phyloP scores from a whole-genome alignment of 1,139 yeast species.

The Arxiozyma slooffiae region DNA sequence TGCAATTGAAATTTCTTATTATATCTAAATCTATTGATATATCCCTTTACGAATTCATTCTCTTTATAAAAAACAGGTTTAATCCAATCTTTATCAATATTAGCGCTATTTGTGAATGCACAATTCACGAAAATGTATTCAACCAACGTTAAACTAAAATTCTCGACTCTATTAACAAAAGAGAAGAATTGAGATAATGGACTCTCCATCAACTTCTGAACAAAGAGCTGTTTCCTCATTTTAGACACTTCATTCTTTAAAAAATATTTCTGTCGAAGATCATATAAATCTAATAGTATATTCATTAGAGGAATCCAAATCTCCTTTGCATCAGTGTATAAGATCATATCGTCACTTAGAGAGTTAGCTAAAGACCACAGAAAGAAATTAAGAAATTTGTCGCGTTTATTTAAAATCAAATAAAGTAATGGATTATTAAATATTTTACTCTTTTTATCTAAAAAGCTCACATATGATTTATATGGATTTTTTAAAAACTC shows the following conservation, averaged over 20 bases:
- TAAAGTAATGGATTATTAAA: constrained; percentile 18
- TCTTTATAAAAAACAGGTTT: constrained; percentile 21
- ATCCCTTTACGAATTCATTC: constrained; percentile 11
- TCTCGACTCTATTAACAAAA: neutral
- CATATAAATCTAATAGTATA: constrained; percentile 18
- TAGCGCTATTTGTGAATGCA: constrained; percentile 6
- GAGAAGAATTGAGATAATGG: constrained; percentile 14
- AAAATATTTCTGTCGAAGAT: constrained; percentile 22
- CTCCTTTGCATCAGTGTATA: constrained; percentile 16
- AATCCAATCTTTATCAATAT: constrained; percentile 4
- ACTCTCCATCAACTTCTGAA: constrained; percentile 15
- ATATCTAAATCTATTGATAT: constrained; percentile 10
- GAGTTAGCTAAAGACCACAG: constrained; percentile 24
- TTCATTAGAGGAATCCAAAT: constrained; percentile 23
- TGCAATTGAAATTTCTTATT: constrained; percentile 10
- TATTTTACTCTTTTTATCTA: constrained; percentile 15
- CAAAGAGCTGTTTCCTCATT: constrained; percentile 3
- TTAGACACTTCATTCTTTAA: constrained; percentile 11
- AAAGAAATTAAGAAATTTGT: constrained; percentile 22
- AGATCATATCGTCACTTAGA: constrained; percentile 9
- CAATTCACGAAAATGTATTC: constrained; percentile 23
- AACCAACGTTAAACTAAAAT: constrained; percentile 5
- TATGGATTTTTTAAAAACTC: constrained; percentile 13
- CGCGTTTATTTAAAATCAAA: constrained; percentile 14
- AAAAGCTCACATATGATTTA: constrained; percentile 20